Base-by-base conservation (phyloP, 2,329 filamentous ascomycete genomes). In the Ophiostoma tasmaniense region DNA sequence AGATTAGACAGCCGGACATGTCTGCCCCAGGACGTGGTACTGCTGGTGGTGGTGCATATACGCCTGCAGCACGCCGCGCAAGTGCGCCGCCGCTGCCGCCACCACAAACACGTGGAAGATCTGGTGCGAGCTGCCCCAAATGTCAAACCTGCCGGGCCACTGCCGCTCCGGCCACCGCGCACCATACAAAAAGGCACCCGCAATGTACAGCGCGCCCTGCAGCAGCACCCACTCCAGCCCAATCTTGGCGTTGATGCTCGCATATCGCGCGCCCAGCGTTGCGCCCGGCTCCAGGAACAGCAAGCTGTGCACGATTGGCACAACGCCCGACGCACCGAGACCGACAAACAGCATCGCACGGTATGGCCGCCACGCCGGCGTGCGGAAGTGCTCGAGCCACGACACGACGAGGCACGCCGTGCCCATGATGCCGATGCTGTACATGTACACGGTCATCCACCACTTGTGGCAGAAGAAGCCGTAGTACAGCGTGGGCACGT, bases 41-140 rank as follows among this genome's bases (percentile, higher is more conserved):
- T 65, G 64, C 35, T 65, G 64, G 64, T 65, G 93, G 75, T 92
- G 88, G 76, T 91, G 89, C 78, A 97, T 91, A 79, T 97, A 97
- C 3, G 93, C 93, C 78, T 87, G 90, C 37, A 91, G 77, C 79
- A 98, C 84, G 66, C 91, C 93, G 67, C 88, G 88, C 70, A 98
- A 81, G 81, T 99, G 95, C 30, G 90, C 86, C 1, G 86, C 84
- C 0, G 92, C 94, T 0, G 95, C 95, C 71, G 93, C 78, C 20
- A 98, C 82, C 35, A 99, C 93, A 72, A 95, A 84, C 52, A 96
- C 81, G 80, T 99, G 95, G 78, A 99, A 99, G 72, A 99, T 90
- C 80, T 99, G 95, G 79, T 99, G 95, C 25, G 92, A 97, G 76
- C 89, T 93, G 50, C 95, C 94, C 86, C 91, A 91, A 67, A 97